Evolutionary conservation across 805 yeast genomes (phyloP).

Genomic region (Candida tammaniensis): DNA sequence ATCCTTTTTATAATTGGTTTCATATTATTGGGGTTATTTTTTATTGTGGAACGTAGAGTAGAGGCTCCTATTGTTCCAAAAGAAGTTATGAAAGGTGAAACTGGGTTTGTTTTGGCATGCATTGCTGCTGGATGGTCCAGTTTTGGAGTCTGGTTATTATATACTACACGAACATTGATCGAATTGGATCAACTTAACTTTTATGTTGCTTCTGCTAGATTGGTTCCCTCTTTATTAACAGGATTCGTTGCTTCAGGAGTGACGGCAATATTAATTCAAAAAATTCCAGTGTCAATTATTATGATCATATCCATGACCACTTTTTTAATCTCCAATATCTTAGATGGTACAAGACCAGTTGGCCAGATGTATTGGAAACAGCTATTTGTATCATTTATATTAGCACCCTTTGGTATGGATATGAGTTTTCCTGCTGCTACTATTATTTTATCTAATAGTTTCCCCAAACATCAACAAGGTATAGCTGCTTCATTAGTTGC

Average conservation of each 20-base stretch:
- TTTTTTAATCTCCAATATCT: slow-evolving; percentile 48
- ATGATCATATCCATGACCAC: slow-evolving; percentile 51
- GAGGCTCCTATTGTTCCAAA: slow-evolving; percentile 54
- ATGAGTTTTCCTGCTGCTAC: slow-evolving; percentile 75
- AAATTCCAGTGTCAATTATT: slow-evolving; percentile 48
- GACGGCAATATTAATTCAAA: slow-evolving; percentile 46
- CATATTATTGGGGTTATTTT: slow-evolving; percentile 37
- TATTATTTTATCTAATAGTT: slow-evolving; percentile 51
- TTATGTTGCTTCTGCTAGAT: slow-evolving; percentile 26
- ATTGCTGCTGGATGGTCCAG: slow-evolving; percentile 72
- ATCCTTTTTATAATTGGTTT: slow-evolving; percentile 57
- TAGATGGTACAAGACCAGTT: slow-evolving; percentile 56
- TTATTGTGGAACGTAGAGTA: slow-evolving; percentile 44
- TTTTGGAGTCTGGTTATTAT: slow-evolving; percentile 69
- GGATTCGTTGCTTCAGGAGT: slow-evolving; percentile 56
- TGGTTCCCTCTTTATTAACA: slow-evolving; percentile 32
- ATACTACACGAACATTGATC: slow-evolving; percentile 48
- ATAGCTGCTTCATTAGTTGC: slow-evolving; percentile 73
- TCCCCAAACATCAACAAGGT: slow-evolving; percentile 69
- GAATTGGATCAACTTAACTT: slow-evolving; percentile 6
- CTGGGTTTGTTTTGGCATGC: slow-evolving; percentile 48
- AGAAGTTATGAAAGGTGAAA: slow-evolving; percentile 42
- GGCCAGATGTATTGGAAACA: slow-evolving; percentile 61
- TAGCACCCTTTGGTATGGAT: slow-evolving; percentile 73
- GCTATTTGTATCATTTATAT: slow-evolving; percentile 50